A percentile compares a stretch with the other conserved stretches of the same genome.
phyloP scores from a whole-genome alignment of 2,329 filamentous ascomycete species.

The Monilinia polystroma region DNA sequence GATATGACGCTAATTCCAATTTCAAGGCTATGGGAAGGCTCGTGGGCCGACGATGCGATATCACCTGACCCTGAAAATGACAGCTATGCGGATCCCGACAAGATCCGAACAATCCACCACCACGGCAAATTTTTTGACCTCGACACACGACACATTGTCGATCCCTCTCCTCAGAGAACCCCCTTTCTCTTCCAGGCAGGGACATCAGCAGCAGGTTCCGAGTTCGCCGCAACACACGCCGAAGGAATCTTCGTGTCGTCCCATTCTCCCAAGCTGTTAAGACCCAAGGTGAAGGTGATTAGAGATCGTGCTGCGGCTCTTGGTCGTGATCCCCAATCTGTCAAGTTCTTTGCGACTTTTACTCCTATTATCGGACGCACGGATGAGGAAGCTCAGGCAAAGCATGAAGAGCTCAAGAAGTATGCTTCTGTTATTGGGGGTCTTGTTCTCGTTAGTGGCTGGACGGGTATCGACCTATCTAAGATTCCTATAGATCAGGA shows the following conservation, averaged over 20 bases:
- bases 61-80: constrained; percentile 38
- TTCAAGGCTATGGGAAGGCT: neutral
- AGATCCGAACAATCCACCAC: constrained; percentile 65
- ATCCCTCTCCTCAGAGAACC: constrained; percentile 66
- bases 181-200: constrained; percentile 70
- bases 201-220: constrained; percentile 59
- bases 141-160: constrained; percentile 62
- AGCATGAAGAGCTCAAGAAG: constrained; percentile 51
- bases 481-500: constrained; percentile 58
- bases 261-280: constrained; percentile 59
- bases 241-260: constrained; percentile 69
- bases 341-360: constrained; percentile 67
- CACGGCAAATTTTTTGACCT: constrained; percentile 61
- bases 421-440: neutral
- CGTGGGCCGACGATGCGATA: neutral
- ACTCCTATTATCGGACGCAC: constrained; percentile 65
- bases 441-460: neutral
- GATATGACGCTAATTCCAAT: neutral
- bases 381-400: constrained; percentile 63
- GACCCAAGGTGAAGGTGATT: constrained; percentile 40
- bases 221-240: constrained; percentile 66
- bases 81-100: constrained; percentile 51
- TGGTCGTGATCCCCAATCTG: constrained; percentile 57
- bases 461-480: constrained; percentile 42
- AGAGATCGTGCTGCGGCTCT: constrained; percentile 54